Evolutionary conservation across 768 basidiomycete species (phyloP).

Genomic region (Neoboletus magnificus): DNA sequence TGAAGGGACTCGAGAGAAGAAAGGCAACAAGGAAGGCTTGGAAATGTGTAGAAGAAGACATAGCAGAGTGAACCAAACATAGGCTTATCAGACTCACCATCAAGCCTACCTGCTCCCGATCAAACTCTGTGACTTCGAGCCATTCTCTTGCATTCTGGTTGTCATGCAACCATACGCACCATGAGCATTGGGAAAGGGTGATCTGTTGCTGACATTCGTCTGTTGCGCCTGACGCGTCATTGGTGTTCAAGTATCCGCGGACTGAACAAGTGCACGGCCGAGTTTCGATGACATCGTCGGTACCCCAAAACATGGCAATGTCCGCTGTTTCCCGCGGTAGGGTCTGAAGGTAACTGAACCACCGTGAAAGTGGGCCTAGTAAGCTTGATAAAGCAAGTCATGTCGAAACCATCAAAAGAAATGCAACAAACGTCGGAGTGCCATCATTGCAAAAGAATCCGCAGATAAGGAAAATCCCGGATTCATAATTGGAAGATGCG

Average conservation of each 20-base stretch:
- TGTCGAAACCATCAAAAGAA: conserved; percentile 2
- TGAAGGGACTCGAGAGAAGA: neutral
- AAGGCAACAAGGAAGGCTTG: neutral
- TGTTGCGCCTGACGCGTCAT: conserved; percentile 7
- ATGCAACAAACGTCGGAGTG: conserved; percentile 1
- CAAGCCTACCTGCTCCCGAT: conserved; percentile 22
- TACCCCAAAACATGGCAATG: conserved; percentile 62
- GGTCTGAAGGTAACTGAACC: conserved; percentile 65
- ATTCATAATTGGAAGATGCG: conserved; percentile 15
- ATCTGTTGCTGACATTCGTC: neutral
- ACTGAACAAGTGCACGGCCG: conserved; percentile 15
- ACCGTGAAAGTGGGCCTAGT: conserved; percentile 47
- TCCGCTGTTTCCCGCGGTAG: conserved; percentile 52
- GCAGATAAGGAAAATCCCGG: conserved; percentile 25
- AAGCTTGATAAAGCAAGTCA: conserved; percentile 38
- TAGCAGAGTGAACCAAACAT: conserved; percentile 3
- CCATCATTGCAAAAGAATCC: conserved; percentile 10
- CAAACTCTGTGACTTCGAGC: conserved; percentile 33
- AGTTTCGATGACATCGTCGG: conserved; percentile 19
- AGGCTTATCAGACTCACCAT: conserved; percentile 24
- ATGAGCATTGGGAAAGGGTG: conserved; percentile 9
- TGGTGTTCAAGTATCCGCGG: conserved; percentile 11
- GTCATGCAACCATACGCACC: conserved; percentile 26
- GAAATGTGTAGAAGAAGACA: neutral
- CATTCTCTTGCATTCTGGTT: conserved; percentile 31